These are phyloP conservation scores for Kalmanozyma brasiliensis DNA, from an alignment of 1,284 basidiomycete genomes.

Conservation along the genomic window DNA sequence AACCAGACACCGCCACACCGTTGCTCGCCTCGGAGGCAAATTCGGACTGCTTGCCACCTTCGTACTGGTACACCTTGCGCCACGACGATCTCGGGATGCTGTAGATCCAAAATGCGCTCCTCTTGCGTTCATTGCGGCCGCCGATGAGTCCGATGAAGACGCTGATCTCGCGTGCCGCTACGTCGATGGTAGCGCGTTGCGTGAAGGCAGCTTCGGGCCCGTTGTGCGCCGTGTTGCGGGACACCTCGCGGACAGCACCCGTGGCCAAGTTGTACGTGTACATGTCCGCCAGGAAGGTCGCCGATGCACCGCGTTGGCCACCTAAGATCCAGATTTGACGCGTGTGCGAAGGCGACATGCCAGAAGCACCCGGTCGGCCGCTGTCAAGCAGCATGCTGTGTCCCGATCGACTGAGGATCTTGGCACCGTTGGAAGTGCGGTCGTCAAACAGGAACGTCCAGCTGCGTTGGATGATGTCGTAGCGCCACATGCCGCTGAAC, in stretches of 20 bases:
- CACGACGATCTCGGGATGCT: constrained; percentile 53
- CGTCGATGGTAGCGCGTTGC: constrained; percentile 64
- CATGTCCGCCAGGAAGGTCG: constrained; percentile 65
- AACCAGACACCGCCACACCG: constrained; percentile 3
- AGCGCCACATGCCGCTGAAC: constrained; percentile 67
- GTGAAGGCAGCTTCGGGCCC: constrained; percentile 67
- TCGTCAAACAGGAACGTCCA: constrained; percentile 66
- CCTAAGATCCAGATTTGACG: constrained; percentile 65
- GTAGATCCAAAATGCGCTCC: constrained; percentile 60
- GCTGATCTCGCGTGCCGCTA: constrained; percentile 57
- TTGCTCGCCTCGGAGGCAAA: constrained; percentile 27
- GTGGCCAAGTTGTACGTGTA: constrained; percentile 61
- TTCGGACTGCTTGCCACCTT: constrained; percentile 38
- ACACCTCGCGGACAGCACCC: constrained; percentile 50
- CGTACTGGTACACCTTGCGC: constrained; percentile 55
- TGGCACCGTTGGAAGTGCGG: constrained; percentile 44
- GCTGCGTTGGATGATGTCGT: constrained; percentile 58
- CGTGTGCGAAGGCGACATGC: constrained; percentile 42
- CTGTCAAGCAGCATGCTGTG: constrained; percentile 67
- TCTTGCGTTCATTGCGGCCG: constrained; percentile 47
- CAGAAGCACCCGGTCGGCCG: constrained; percentile 35
- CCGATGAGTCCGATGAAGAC: constrained; percentile 62
- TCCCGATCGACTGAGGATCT: constrained; percentile 58
- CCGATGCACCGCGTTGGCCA: constrained; percentile 63
- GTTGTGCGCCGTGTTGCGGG: constrained; percentile 44